phyloP scores from a whole-genome alignment of 2,329 filamentous ascomycete genomes.

The Nannizziopsis barbatae region DNA sequence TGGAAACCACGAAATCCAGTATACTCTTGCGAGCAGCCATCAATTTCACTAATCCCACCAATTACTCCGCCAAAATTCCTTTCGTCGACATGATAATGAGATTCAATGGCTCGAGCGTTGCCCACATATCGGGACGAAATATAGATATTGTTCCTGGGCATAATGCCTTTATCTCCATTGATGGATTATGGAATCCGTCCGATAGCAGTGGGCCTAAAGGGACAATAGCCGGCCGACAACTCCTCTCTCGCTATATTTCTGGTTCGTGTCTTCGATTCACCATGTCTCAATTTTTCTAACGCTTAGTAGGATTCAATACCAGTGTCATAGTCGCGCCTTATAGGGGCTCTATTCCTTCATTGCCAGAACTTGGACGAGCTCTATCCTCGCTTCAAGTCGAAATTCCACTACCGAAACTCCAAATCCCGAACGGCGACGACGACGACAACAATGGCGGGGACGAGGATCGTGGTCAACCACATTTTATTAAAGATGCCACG shows the following conservation, averaged over 20 bases:
- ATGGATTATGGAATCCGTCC: constrained; percentile 63
- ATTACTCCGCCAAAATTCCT: constrained; percentile 73
- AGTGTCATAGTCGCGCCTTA: constrained; percentile 65
- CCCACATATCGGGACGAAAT: constrained; percentile 58
- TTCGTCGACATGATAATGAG: constrained; percentile 65
- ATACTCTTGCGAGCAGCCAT: constrained; percentile 60
- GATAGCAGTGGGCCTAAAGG: constrained; percentile 51
- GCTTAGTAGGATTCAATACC: constrained; percentile 56
- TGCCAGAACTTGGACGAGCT: constrained; percentile 60
- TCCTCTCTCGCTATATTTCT: constrained; percentile 79
- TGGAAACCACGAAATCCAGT: constrained; percentile 60
- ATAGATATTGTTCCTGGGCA: constrained; percentile 55
- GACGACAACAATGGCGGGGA: constrained; percentile 22
- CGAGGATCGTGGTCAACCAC: constrained; percentile 39
- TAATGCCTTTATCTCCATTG: constrained; percentile 59
- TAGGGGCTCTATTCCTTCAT: constrained; percentile 57
- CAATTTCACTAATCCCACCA: constrained; percentile 83
- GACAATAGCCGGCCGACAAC: constrained; percentile 52
- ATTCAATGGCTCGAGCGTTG: constrained; percentile 62
- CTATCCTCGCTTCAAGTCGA: constrained; percentile 62
- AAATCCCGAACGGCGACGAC: constrained; percentile 37
- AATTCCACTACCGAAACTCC: constrained; percentile 58
- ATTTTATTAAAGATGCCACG: constrained; percentile 75
- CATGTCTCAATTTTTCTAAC: constrained; percentile 11
- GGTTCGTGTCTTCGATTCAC: constrained; percentile 36